Base-by-base conservation (phyloP, 2,329 filamentous ascomycete genomes). In the Xylariomycetidae sp. region DNA sequence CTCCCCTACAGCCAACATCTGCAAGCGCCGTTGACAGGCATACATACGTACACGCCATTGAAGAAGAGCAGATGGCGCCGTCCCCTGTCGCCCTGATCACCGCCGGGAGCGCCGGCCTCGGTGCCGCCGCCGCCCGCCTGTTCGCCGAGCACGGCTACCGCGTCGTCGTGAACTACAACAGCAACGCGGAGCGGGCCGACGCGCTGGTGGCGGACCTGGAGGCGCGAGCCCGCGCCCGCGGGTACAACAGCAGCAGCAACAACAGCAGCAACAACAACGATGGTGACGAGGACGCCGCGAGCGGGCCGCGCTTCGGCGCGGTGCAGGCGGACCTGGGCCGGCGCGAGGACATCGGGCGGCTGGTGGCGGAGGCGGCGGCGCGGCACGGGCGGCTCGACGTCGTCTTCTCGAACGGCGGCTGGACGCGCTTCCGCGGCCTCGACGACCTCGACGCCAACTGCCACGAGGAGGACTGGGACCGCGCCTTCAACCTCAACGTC, bases 101-200 rank as follows among this genome's bases (percentile, higher is more conserved):
- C 1, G 70, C 67, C n/a, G 65, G 65, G 18, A 68, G 60, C 26
- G 67, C 84, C 44, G 85, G 85, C 3, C 71, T 90, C 19, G 85
- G 85, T 22, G 84, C 82, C 26, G 66, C 79, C 4, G 69, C 85
- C 3, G 73, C 71, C 24, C 70, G 73, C 35, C 74, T 78, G 19
- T 85, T 89, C 47, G 83, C 83, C 7, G 61, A 68, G 15, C 68
- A 80, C 47, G 82, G 82, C 29, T 75, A 74, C 52, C 79, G 83
- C 37, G 64, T 90, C 8, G 75, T 77, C 7, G 72, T 92, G 53
- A 90, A 89, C 61, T 90, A 87, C 58, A 67, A 71, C 57, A 74
- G 69, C 41, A 78, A 74, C 54, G 57, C 64, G 22, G 67, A 70
- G 13, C 68, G 76, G 2, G 85, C 84, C 5, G 61, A 74, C 26